phyloP scores from a whole-genome alignment of 768 basidiomycete genomes.

The Termitomyces sp. region DNA sequence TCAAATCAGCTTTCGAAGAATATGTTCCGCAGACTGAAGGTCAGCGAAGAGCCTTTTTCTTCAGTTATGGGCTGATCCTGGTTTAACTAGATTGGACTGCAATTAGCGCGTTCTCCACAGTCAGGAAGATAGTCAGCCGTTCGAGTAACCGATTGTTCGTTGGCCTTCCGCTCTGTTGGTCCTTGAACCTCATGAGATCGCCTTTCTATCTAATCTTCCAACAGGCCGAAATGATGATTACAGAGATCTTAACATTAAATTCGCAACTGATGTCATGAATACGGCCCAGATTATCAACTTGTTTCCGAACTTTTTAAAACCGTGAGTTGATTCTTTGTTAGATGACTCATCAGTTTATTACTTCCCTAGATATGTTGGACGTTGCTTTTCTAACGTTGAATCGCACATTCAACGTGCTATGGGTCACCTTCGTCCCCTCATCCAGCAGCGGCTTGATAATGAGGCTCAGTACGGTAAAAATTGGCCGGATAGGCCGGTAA shows the following conservation, averaged over 20 bases:
- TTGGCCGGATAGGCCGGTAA: constrained; percentile 30
- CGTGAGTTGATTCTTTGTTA: neutral
- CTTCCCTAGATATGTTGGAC: constrained; percentile 15
- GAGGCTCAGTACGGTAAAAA: constrained; percentile 25
- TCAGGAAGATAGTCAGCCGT: constrained; percentile 29
- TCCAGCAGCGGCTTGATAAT: constrained; percentile 23
- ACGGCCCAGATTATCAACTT: constrained; percentile 25
- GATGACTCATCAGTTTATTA: too few relatives aligned
- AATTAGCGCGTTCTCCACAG: constrained; percentile 19
- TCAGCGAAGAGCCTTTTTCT: neutral
- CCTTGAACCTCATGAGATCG: too few relatives aligned
- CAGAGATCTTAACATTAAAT: constrained; percentile 26
- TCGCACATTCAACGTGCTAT: constrained; percentile 17
- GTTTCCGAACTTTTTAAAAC: constrained; percentile 22
- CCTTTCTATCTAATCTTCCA: neutral
- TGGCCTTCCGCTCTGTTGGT: constrained; percentile 38
- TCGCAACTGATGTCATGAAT: constrained; percentile 27
- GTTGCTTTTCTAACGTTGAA: constrained; percentile 15
- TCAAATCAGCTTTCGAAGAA: constrained; percentile 32
- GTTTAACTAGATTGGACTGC: constrained; percentile 28
- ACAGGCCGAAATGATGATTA: constrained; percentile 38
- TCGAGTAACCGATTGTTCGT: constrained; percentile 39
- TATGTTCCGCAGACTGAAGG: constrained; percentile 26
- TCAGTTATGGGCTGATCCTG: neutral
- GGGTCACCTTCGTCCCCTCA: constrained; percentile 23